Conservation (phyloP, 768 basidiomycete species). For the Mycena galopus region DNA sequence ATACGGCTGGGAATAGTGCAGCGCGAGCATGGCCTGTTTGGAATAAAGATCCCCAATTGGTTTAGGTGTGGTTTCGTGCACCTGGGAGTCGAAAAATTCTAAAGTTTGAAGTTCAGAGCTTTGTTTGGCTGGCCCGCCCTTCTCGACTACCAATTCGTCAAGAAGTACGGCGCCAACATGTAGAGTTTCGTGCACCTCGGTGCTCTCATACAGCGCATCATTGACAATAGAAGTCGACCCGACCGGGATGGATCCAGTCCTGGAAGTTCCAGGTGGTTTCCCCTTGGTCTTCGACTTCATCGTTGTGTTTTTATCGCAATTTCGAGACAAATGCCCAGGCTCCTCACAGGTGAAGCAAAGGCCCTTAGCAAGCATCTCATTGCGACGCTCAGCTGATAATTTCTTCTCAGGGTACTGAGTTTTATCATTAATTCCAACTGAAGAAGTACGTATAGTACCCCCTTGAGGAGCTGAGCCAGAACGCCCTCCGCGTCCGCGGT, state of each 20-base stretch:
- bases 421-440: too few relatives aligned
- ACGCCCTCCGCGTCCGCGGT: too few relatives aligned
- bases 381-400: background rate
- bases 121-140: background rate
- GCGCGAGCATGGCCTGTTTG: background rate
- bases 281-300: background rate
- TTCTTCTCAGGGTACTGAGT: too few relatives aligned
- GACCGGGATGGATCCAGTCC: too few relatives aligned
- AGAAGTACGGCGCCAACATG: background rate
- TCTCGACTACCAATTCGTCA: background rate
- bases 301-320: background rate
- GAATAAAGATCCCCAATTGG: background rate
- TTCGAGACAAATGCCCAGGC: background rate
- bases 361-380: background rate
- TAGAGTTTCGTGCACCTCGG: background rate
- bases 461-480: too few relatives aligned
- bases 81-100: background rate
- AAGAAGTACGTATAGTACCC: too few relatives aligned
- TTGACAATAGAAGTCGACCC: background rate
- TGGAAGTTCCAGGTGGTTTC: background rate
- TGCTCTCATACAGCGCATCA: background rate
- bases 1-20: background rate
- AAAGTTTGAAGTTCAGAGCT: background rate
- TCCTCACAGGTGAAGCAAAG: background rate
- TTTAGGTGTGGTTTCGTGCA: background rate